Conservation (phyloP, 208 protist species). For the Trypanosoma brucei region DNA sequence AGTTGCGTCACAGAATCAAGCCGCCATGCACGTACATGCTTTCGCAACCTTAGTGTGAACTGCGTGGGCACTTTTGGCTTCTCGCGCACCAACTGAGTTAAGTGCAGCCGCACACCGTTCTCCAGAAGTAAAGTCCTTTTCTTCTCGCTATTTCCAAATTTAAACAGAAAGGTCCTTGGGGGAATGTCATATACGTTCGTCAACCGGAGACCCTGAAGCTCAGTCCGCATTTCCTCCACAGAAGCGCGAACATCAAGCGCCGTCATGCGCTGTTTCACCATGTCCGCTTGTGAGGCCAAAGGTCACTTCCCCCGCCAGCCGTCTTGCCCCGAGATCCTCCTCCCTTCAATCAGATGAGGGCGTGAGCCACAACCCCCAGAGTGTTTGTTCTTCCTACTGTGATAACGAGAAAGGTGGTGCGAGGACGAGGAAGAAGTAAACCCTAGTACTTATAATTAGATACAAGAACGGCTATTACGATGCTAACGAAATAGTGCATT, state of each 20-base stretch:
- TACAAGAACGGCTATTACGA: too few species aligned
- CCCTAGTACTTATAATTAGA: too few species aligned
- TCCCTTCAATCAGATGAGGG: too few species aligned
- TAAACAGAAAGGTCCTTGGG: constrained; percentile 91
- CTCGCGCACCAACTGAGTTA: constrained; percentile 87
- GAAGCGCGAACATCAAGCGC: constrained; percentile 89
- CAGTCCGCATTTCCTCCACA: constrained; percentile 82
- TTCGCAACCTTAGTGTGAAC: constrained; percentile 93
- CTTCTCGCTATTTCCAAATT: constrained; percentile 88
- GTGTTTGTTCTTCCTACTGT: too few species aligned
- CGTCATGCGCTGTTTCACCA: constrained; percentile 91
- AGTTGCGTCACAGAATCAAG: constrained; percentile 92
- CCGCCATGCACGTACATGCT: constrained; percentile 92
- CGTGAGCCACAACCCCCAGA: too few species aligned
- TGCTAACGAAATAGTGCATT: too few species aligned
- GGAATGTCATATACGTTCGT: constrained; percentile 94
- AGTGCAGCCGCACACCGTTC: constrained; percentile 91
- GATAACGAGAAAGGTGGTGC: too few species aligned
- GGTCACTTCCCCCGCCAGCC: too few species aligned
- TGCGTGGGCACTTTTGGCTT: constrained; percentile 90
- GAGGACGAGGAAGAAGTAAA: too few species aligned
- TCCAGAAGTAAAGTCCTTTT: constrained; percentile 92
- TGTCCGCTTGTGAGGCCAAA: constrained; percentile 15
- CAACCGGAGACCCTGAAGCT: constrained; percentile 84
- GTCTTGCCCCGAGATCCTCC: too few species aligned